Evolutionary conservation across 2,329 filamentous ascomycete species (phyloP), one percentile per base, ranked within the genome.

Genomic region (Berkeleyomyces basicola): DNA sequence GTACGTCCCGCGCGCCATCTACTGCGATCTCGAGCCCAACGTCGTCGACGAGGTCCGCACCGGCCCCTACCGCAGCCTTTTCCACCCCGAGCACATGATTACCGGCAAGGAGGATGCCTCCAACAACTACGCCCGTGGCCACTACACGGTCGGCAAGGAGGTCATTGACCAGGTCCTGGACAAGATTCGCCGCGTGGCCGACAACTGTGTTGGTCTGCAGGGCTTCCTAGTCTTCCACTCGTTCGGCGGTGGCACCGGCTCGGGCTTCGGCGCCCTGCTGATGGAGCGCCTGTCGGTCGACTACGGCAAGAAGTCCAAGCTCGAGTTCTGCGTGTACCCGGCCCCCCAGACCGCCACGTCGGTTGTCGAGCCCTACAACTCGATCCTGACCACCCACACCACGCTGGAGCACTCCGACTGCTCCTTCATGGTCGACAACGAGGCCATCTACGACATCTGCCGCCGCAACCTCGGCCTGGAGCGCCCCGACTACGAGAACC

Each of bases 1-100:
- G 82, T 97, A 97, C 74, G 93, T 99, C 69, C 93, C 92, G 71
- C 90, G 93, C 73, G 93, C 93, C 74, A 97, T 99, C 80, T 97
- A 97, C 85, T 90, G 87, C 82, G 93, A 99, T 87, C 88, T 99
- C 74, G 93, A 99, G 82, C 93, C 93, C 80, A 97, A 97, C 74
- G 93, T 97, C 72, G 86, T 99, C 80, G 93, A 99, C 74, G 93
- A 97, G 81, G 93, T 97, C 79, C 91, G 93, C 80, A 97, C 91
- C 71, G 93, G 93, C 74, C 78, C 90, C 75, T 99, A 97, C 85
- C 88, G 92, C 73, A 87, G 83, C 74, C 87, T 99, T 68, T 97
- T 97, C 85, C 93, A 97, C 82, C 93, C 93, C 65, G 23, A 23
- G 23, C 23, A 23, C 23, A 23, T 87, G 71, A 82, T 87, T 71